Evolutionary conservation across 1,139 yeast genomes (phyloP).

Genomic region (Debaryomycetaceae sp.): DNA sequence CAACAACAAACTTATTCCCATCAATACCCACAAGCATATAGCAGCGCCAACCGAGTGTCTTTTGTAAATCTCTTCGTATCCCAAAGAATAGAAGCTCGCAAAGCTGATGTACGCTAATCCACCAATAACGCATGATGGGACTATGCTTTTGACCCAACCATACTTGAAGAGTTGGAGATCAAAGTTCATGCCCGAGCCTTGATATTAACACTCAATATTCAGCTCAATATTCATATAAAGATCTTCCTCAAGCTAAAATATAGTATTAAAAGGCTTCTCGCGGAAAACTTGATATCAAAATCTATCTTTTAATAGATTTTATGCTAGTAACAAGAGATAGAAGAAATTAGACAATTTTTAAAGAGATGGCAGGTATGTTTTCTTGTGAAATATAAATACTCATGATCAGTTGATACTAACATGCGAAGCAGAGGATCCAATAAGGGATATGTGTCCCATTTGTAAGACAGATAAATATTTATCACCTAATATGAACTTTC

Average conservation of each 20-base stretch:
- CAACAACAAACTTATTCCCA: constrained; percentile 23
- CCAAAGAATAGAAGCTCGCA: constrained; percentile 33
- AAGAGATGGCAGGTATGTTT: constrained; percentile 5
- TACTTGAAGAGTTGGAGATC: constrained; percentile 4
- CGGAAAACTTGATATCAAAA: background rate
- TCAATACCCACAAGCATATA: constrained; percentile 32
- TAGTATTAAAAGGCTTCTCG: background rate
- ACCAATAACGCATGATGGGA: constrained; percentile 21
- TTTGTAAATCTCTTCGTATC: constrained; percentile 32
- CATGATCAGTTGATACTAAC: constrained; percentile 3
- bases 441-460: constrained; percentile 91
- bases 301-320: background rate
- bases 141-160: constrained; percentile 9
- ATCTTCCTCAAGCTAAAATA: too few species aligned
- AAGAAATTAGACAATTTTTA: too few species aligned
- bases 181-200: background rate
- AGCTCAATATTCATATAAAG: too few species aligned
- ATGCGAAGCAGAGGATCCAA: constrained; percentile 26
- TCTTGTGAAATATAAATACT: too few species aligned
- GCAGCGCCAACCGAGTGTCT: constrained; percentile 32
- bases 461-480: constrained; percentile 94
- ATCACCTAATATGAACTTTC: constrained; percentile 88
- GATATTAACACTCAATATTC: too few species aligned
- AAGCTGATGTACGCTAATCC: constrained; percentile 31
- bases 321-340: background rate